A percentile compares a stretch with the other conserved stretches of the same genome.
Evolutionary conservation across 352 stramenopile genomes (phyloP).

Genomic region (Globisporangium megalacanthum): DNA sequence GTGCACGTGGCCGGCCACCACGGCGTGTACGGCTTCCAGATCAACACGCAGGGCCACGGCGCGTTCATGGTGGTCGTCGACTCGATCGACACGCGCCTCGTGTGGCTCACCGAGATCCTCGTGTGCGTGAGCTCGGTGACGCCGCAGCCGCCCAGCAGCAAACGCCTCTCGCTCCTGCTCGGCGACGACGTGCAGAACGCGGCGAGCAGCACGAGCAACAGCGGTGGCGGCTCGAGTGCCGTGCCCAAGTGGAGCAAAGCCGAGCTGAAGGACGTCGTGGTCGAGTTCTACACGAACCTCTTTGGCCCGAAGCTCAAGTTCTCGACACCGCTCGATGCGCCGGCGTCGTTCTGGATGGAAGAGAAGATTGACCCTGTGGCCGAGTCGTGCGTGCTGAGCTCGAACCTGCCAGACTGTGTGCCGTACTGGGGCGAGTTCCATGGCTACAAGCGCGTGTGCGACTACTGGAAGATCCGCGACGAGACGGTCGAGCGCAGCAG

Average conservation of each 20-base stretch:
- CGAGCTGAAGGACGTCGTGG: slow-evolving; percentile 71
- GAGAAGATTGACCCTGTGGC: slow-evolving; percentile 75
- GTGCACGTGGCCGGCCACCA: slow-evolving; percentile 64
- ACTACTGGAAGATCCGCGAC: slow-evolving; percentile 87
- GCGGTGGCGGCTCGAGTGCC: slow-evolving; percentile 12
- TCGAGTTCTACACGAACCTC: slow-evolving; percentile 77
- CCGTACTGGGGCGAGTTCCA: slow-evolving; percentile 88
- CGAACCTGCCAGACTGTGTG: slow-evolving; percentile 79
- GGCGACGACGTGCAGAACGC: slow-evolving; percentile 25
- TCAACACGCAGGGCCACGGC: slow-evolving; percentile 83
- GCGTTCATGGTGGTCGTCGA: slow-evolving; percentile 83
- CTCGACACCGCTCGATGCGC: slow-evolving; percentile 66
- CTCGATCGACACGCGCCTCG: slow-evolving; percentile 76
- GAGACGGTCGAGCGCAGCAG: slow-evolving; percentile 79
- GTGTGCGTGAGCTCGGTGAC: slow-evolving; percentile 51
- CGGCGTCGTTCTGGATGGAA: slow-evolving; percentile 80
- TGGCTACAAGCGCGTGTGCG: slow-evolving; percentile 79
- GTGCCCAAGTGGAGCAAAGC: slow-evolving; percentile 46
- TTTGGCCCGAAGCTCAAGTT: slow-evolving; percentile 78
- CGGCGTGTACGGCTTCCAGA: slow-evolving; percentile 78
- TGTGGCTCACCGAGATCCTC: slow-evolving; percentile 79
- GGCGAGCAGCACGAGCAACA: slow-evolving; percentile 20
- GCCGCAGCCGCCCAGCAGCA: slow-evolving; percentile 28
- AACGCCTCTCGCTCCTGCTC: slow-evolving; percentile 47
- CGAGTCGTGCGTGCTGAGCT: slow-evolving; percentile 72